Conservation (phyloP, 257 asterid genomes). For the Rubia yunnanensis region DNA sequence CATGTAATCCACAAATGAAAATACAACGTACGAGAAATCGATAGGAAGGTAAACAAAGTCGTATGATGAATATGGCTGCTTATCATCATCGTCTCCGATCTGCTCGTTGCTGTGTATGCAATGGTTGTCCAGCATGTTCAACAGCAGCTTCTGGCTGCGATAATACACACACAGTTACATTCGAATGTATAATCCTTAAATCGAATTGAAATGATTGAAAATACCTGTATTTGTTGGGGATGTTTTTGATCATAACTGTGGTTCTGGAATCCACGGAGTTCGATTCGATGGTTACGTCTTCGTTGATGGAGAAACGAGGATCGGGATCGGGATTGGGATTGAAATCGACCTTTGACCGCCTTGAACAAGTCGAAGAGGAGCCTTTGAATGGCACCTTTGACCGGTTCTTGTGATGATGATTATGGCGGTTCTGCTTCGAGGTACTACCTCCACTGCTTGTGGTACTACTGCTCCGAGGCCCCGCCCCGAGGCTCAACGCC, state of each 20-base stretch:
- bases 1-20: neutral
- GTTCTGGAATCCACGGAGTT: constrained; percentile 67
- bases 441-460: constrained; percentile 3
- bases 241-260: constrained; percentile 93
- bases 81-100: constrained; percentile 65
- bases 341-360: constrained; percentile 22
- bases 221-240: constrained; percentile 98
- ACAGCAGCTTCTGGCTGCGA: constrained; percentile 81
- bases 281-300: constrained; percentile 49
- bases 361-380: constrained; percentile 4
- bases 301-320: constrained; percentile 68
- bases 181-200: too few relatives aligned
- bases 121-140: constrained; percentile 99
- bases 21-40: constrained; percentile 58
- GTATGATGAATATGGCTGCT: constrained; percentile 74
- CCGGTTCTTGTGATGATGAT: neutral
- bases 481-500: constrained; percentile 18
- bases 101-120: constrained; percentile 94
- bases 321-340: constrained; percentile 57
- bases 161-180: neutral
- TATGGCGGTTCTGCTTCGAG: constrained; percentile 14
- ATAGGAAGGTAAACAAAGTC: constrained; percentile 96
- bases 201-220: neutral
- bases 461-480: constrained; percentile 15
- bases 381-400: constrained; percentile 35